Percentiles rank a stretch among this genome's conserved stretches.
phyloP scores from a whole-genome alignment of 164 flowering plant genomes.

The Malania oleifera region DNA sequence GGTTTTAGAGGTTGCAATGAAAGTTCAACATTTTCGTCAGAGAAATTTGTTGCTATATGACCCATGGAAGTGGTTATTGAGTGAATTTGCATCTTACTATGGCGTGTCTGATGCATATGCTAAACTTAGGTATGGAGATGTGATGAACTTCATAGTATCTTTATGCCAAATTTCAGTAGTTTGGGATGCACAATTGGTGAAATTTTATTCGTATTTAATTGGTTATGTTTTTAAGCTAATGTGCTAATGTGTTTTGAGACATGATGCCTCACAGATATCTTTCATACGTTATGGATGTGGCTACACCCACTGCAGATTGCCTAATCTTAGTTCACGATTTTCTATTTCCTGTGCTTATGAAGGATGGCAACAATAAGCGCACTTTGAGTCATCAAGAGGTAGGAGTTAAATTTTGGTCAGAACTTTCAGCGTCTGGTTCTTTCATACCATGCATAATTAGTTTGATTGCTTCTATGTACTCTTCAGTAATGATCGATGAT shows the following conservation, averaged over 20 bases:
- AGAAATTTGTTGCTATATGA: constrained; percentile 67
- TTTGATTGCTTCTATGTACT: too few relatives aligned
- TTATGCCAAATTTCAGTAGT: too few relatives aligned
- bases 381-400: constrained; percentile 98
- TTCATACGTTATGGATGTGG: constrained; percentile 94
- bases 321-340: constrained; percentile 68
- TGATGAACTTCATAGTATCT: background rate
- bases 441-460: too few relatives aligned
- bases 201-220: too few relatives aligned
- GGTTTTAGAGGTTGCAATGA: constrained; percentile 86
- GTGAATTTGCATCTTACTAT: constrained; percentile 83
- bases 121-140: constrained; percentile 58
- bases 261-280: constrained; percentile 72
- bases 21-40: constrained; percentile 74
- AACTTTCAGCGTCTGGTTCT: constrained; percentile 8
- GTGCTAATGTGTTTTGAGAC: constrained; percentile 10
- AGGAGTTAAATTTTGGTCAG: constrained; percentile 7
- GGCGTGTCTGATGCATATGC: constrained; percentile 90
- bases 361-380: constrained; percentile 52
- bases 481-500: too few relatives aligned
- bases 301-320: constrained; percentile 94
- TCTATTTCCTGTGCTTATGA: constrained; percentile 71
- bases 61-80: constrained; percentile 86
- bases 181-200: too few relatives aligned
- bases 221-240: background rate